These are phyloP conservation scores for Naganishia vishniacii DNA, from an alignment of 768 basidiomycete genomes.

Conservation along the genomic window DNA sequence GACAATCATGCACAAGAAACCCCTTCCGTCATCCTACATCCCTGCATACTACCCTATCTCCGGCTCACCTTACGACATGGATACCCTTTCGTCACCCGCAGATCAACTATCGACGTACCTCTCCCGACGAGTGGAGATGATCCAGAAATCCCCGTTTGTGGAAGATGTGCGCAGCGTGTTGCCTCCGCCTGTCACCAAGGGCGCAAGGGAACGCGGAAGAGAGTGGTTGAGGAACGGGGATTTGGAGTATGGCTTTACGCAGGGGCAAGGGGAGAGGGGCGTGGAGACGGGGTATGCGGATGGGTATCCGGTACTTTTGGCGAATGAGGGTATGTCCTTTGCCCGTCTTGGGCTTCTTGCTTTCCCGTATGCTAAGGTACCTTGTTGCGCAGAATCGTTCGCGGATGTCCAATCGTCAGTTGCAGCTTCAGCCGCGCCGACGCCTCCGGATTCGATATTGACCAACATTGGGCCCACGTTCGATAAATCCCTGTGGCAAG, in stretches of 20 bases:
- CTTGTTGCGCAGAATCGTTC: constrained; percentile 14
- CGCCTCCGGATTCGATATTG: constrained; percentile 4
- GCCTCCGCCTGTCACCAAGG: background rate
- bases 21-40: constrained; percentile 13
- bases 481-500: constrained; percentile 15
- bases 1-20: constrained; percentile 22
- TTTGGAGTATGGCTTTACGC: constrained; percentile 3
- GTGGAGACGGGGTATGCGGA: constrained; percentile 24
- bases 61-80: background rate
- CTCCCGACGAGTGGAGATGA: constrained; percentile 2
- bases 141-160: constrained; percentile 3
- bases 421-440: background rate
- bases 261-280: too few relatives aligned
- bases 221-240: constrained; percentile 11
- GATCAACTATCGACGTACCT: constrained; percentile 24
- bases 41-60: background rate
- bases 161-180: constrained; percentile 1
- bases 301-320: constrained; percentile 25
- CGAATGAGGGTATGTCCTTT: constrained; percentile 26
- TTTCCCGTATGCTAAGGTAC: background rate
- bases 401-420: constrained; percentile 4
- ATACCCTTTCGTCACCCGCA: background rate
- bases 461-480: constrained; percentile 17
- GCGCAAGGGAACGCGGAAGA: background rate
- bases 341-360: too few relatives aligned